Evolutionary conservation across 78 protist species (phyloP), one percentile per base, ranked within the genome.

Genomic region (Dictyostelium purpureum): DNA sequence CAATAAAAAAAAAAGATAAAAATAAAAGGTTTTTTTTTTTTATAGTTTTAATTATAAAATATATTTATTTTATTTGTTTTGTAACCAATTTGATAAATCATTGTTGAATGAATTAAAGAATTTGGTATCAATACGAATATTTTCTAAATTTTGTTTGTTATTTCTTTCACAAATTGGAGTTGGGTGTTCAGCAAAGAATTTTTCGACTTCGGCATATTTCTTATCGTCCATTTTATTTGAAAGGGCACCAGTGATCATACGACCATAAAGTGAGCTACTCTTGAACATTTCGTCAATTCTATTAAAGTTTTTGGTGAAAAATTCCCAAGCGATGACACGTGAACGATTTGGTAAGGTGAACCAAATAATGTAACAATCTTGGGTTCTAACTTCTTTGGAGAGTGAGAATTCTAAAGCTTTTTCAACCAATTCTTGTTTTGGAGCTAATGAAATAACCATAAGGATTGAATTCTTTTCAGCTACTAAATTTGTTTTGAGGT

Each of bases 281-380:
- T 33, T 33, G 19, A 67, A 67, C 12, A 26, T 37, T 6, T 73
- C 79, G 24, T 77, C 77, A 4, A 56, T 73, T 37, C 76, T 16
- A 24, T 73, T 71, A 21, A 88, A 67, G 33, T 83, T 67, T 19
- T 52, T 67, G 21, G n/a, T 45, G 11, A 47, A n/a, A 35, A 19
- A 54, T 45, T 18, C 19, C 74, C 76, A 49, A 26, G 69, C 69
- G 40, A 61, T 31, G 24, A 16, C 21, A 61, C 69, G 69, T 0
- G 31, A 1, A 26, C 37, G 33, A 61, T 61, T 61, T 61, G 69
- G 69, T 14, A 61, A 31, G 33, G 33, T 10, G 31, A 61, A 61
- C 82, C 79, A 88, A 5, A 88, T 80, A 45, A 59, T 59, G 16
- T 59, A 79, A n/a, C 74, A 33, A 47, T 88, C 94, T 76, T 88